Percentiles rank a stretch among this genome's conserved stretches.
phyloP scores from a whole-genome alignment of 176 grass and related monocot species.

The Stipa capillata region DNA sequence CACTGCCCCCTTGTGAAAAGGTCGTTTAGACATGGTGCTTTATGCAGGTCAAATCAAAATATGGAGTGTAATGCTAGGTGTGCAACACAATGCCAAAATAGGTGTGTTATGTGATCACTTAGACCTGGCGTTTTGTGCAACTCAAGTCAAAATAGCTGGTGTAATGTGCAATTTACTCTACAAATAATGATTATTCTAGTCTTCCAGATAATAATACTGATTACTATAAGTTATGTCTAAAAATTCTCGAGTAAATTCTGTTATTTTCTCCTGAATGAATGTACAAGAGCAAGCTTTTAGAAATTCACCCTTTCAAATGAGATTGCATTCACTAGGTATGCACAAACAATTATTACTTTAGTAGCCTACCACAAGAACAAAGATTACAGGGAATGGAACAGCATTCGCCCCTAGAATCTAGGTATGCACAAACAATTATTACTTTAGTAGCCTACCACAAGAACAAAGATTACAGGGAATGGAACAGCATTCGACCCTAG shows the following conservation, averaged over 20 bases:
- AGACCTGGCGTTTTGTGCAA: background rate
- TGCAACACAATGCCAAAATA: background rate
- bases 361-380: background rate
- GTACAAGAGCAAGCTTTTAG: background rate
- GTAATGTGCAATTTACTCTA: background rate
- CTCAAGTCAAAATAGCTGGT: background rate
- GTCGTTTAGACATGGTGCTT: too few relatives aligned
- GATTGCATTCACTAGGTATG: background rate
- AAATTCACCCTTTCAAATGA: background rate
- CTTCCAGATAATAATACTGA: background rate
- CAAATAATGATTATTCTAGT: background rate
- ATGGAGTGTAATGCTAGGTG: background rate
- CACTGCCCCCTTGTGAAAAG: too few relatives aligned
- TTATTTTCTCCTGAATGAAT: background rate
- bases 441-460: background rate
- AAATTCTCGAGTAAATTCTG: background rate
- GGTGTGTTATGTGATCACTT: background rate
- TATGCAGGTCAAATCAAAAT: background rate
- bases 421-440: background rate
- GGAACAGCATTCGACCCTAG: background rate
- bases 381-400: conserved; percentile 1
- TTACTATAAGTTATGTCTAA: background rate
- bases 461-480: conserved; percentile 7
- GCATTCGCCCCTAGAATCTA: background rate
- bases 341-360: background rate